These are phyloP conservation scores for Ballota nigra DNA, from an alignment of 257 asterid species.

Conservation along the genomic window DNA sequence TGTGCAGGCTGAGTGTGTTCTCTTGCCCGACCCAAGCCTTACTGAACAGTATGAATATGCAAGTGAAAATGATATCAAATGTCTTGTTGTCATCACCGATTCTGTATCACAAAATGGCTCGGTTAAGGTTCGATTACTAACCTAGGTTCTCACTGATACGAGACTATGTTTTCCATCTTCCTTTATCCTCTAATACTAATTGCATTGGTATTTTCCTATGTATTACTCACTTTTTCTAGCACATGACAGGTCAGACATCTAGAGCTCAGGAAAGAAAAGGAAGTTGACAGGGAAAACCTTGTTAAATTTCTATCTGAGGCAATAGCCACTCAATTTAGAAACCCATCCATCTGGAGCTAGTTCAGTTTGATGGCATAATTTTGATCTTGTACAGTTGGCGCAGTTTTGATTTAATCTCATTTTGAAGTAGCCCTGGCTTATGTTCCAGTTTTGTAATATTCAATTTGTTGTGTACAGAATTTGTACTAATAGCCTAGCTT, in stretches of 20 bases:
- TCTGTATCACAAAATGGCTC: constrained; percentile 71
- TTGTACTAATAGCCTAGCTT: background rate
- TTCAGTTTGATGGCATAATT: constrained; percentile 7
- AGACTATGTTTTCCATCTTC: background rate
- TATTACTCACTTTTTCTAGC: constrained; percentile 24
- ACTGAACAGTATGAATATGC: constrained; percentile 98
- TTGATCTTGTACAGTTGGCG: constrained; percentile 18
- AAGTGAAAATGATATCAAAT: constrained; percentile 83
- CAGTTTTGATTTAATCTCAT: background rate
- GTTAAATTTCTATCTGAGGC: constrained; percentile 77
- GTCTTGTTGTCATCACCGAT: constrained; percentile 81
- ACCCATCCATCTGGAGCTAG: constrained; percentile 89
- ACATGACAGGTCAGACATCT: constrained; percentile 81
- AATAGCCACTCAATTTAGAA: constrained; percentile 77
- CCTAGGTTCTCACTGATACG: constrained; percentile 11
- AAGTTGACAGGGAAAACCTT: constrained; percentile 63
- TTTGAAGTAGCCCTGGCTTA: background rate
- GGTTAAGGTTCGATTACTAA: constrained; percentile 64
- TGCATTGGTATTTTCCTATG: background rate
- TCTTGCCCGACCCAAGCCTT: constrained; percentile 82
- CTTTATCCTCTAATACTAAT: background rate
- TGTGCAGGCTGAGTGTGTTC: constrained; percentile 86
- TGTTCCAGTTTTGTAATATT: constrained; percentile 3
- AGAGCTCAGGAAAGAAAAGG: constrained; percentile 87
- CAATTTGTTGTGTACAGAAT: background rate